These are phyloP conservation scores for Jatropha podagrica DNA, from an alignment of 441 rosid genomes.

Conservation along the genomic window DNA sequence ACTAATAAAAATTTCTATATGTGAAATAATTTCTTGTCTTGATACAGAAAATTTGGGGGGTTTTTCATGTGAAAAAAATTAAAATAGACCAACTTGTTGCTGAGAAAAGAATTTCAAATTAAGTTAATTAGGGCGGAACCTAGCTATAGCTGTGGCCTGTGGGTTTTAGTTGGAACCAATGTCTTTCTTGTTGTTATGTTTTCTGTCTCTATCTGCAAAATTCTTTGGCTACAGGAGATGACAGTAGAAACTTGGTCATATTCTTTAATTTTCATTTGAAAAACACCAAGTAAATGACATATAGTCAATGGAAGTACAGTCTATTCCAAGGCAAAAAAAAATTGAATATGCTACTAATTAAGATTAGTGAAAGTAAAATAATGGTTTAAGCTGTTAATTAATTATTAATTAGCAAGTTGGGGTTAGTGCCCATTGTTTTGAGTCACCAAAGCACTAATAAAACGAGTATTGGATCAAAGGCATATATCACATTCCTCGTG, in stretches of 20 bases:
- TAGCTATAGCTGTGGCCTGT: not conserved
- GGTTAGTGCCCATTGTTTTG: conserved; percentile 31
- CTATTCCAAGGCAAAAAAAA: not conserved
- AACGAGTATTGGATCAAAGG: not conserved
- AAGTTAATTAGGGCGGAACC: not conserved
- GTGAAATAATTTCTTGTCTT: conserved; percentile 7
- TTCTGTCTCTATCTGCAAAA: conserved; percentile 18
- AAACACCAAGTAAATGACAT: not conserved
- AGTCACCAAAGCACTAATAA: conserved; percentile 37
- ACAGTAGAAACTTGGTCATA: not conserved
- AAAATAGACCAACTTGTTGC: conserved; percentile 9
- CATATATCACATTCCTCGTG: conserved; percentile 15
- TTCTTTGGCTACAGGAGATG: conserved; percentile 12
- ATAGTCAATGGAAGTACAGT: not conserved
- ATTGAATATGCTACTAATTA: not conserved
- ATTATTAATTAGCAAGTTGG: conserved; percentile 21
- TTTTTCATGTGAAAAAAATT: not conserved
- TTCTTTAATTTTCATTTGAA: no score
- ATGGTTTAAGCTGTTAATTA: not conserved
- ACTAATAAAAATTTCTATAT: not conserved
- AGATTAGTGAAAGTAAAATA: not conserved
- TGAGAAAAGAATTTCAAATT: not conserved
- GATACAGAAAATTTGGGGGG: conserved; percentile 18
- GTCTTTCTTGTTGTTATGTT: conserved; percentile 20
- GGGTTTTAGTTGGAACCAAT: not conserved